Base-by-base conservation (phyloP, 2,329 filamentous ascomycete genomes). In the Colletotrichum sp. region DNA sequence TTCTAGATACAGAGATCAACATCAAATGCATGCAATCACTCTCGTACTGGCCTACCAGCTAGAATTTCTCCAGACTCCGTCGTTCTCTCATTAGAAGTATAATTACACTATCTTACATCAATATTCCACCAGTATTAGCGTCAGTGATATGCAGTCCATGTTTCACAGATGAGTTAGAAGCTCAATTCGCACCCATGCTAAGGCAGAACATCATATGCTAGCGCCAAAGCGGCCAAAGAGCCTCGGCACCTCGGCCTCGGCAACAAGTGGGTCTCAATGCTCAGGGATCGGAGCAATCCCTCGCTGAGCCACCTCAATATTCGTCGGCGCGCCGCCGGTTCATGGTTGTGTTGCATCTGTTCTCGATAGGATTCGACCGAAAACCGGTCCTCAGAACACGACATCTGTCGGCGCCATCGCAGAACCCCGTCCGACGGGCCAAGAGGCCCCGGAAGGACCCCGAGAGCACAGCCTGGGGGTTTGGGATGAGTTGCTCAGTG, bases 201-300 rank as follows among this genome's bases (percentile, higher is more conserved):
- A 13, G 5, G 32, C 39, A 22, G 13, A 36, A 3, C 13, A 2
- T 57, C 72, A 74, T 74, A 68, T 72, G 68, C 48, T 28, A 13
- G 13, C 15, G 36, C 6, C 32, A 57, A 28, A 71, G 34, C 25
- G 34, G 19, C 32, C n/a, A 36, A 36, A 28, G 7, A 59, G 70
- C 73, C 73, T 64, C 68, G 70, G 70, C 48, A 75, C 73, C 73
- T 75, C 70, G 70, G 70, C 57, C 68, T 59, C 69, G 64, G 70
- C 44, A 68, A 48, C 8, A 68, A 48, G 59, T 52, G 73, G 73
- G 64, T 28, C 52, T 3, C 19, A 5, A 6, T 44, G 19, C 44
- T 28, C 57, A 72, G 64, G 72, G 59, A 32, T 57, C n/a, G 22
- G 60, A 22, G 59, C 13, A 44, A 64, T 74, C 44, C 44, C 44